Base-by-base conservation (phyloP, 805 yeast genomes). In the Zygosaccharomyces rouxii region DNA sequence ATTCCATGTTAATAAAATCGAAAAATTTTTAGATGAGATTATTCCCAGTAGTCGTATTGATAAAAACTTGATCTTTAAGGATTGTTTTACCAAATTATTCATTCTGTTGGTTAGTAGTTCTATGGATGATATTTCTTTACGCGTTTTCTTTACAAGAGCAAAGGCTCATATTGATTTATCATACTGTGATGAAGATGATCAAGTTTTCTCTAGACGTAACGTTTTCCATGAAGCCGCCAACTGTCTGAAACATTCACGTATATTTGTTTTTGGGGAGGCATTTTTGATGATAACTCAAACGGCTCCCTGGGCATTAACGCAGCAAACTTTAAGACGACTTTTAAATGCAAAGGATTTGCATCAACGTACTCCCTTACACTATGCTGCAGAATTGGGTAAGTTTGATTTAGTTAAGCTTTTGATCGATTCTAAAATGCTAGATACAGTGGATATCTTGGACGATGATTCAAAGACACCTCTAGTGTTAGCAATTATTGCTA, bases 351-450 rank as follows among this genome's bases (percentile, higher is more conserved):
- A 75, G 58, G 95, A 86, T 64, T 73, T 78, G 42, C 79, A 81
- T 55, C 95, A 95, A 3, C 76, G 92, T 54, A 81, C 84, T 1
- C 90, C 97, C 19, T 69, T 94, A 14, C 98, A 92, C 66, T 89
- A 89, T 63, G 95, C 96, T 4, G 77, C 95, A 2, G 83, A 79
- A 51, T 58, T 71, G 44, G 83, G 83, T 0, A 71, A 78, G 51
- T 58, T 67, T 29, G 77, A 74, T 35, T 60, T 77, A 21, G 69
- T 78, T 14, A 54, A 57, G 21, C 57, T 76, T 2, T 56, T 77
- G 29, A 59, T 71, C n/a, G 48, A 62, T 5, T 55, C 70, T 5
- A 54, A 62, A 13, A 67, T 70, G 5, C 44, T 67, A 22, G 53
- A 62, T 41, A 54, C 59, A 4, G 56, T 70, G 1, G 68, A 70